These are phyloP conservation scores for Mortierella hygrophila DNA, from an alignment of 192 early-diverging fungal genomes.

Conservation along the genomic window DNA sequence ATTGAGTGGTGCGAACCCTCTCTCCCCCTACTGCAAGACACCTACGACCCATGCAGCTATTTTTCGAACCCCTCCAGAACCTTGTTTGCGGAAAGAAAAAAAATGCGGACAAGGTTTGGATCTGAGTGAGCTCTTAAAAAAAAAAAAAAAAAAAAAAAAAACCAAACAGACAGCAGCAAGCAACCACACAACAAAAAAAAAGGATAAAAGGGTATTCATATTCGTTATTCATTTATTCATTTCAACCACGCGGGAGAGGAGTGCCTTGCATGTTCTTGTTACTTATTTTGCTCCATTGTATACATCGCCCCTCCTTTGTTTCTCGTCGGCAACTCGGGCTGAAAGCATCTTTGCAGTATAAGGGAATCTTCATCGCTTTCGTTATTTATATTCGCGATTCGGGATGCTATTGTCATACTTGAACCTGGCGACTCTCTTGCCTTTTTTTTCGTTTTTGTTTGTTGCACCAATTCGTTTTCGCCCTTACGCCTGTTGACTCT, in stretches of 20 bases:
- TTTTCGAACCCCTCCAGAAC: constrained; percentile 8
- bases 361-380: constrained; percentile 21
- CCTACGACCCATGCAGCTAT: not conserved
- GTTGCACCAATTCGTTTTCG: constrained; percentile 13
- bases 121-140: not conserved
- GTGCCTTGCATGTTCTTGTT: not conserved
- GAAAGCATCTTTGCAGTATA: constrained; percentile 28
- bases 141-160: not conserved
- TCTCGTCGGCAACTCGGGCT: not conserved
- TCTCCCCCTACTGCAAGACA: not conserved
- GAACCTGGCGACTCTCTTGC: not conserved
- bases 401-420: not conserved
- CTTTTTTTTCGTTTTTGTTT: not conserved
- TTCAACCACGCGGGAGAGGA: not conserved
- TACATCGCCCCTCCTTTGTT: not conserved
- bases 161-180: not conserved
- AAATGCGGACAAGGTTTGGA: not conserved
- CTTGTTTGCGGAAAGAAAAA: not conserved
- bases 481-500: constrained; percentile 42
- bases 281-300: not conserved
- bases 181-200: not conserved
- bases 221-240: not conserved
- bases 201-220: not conserved
- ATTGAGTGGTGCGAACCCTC: constrained; percentile 31
- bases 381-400: not conserved